phyloP scores from a whole-genome alignment of 495 filamentous ascomycete species.

The Thermothielavioides terrestris region DNA sequence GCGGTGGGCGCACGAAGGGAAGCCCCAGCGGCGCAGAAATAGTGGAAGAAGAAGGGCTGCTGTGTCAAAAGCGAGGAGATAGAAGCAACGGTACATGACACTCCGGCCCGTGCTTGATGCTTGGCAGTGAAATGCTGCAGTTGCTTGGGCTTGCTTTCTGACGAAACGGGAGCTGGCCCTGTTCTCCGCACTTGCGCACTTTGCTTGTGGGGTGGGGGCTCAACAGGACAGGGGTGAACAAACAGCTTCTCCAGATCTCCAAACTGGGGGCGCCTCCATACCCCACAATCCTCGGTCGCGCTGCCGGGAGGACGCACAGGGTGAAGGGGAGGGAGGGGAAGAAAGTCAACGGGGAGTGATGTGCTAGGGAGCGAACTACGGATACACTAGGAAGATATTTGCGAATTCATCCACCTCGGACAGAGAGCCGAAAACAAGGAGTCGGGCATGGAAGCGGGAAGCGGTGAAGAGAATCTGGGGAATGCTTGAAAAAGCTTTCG shows the following conservation, averaged over 20 bases:
- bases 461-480: too few species aligned
- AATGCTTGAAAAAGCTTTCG: background rate
- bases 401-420: too few species aligned
- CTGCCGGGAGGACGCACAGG: background rate
- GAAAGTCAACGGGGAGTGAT: too few species aligned
- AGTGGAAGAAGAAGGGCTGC: too few species aligned
- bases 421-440: too few species aligned
- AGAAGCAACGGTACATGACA: background rate
- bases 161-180: too few species aligned
- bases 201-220: background rate
- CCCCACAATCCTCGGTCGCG: background rate
- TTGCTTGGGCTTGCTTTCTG: too few species aligned
- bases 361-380: too few species aligned
- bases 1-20: background rate
- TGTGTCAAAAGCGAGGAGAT: too few species aligned
- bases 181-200: constrained; percentile 2
- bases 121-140: background rate
- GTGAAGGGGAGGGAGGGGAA: too few species aligned
- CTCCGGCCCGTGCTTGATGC: background rate
- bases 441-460: background rate
- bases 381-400: too few species aligned
- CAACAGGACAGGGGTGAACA: background rate
- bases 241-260: constrained; percentile 10
- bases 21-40: too few species aligned
- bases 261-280: background rate